phyloP scores from a whole-genome alignment of 306 rosid species.

The Trifolium fragiferum region DNA sequence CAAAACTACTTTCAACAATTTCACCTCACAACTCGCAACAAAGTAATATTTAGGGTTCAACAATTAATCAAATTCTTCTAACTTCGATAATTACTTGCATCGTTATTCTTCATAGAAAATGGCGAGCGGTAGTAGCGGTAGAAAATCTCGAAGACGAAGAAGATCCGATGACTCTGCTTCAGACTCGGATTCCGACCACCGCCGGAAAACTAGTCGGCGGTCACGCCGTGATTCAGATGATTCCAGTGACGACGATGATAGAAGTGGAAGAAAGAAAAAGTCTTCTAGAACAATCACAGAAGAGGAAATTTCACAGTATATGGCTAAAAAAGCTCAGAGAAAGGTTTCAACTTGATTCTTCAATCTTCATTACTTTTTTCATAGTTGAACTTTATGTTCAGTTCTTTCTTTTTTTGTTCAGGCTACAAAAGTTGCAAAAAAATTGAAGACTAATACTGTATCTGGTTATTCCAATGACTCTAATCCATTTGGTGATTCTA shows the following conservation, averaged over 20 bases:
- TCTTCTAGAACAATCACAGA: slow-evolving; percentile 67
- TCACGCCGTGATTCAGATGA: slow-evolving; percentile 56
- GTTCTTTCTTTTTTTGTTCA: slow-evolving; percentile 22
- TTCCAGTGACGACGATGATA: slow-evolving; percentile 45
- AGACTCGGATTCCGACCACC: slow-evolving; percentile 47
- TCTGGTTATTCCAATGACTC: slow-evolving; percentile 92
- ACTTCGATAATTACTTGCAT: not conserved
- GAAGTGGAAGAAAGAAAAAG: slow-evolving; percentile 52
- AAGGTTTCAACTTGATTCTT: slow-evolving; percentile 53
- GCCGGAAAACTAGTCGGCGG: slow-evolving; percentile 42
- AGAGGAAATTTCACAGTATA: slow-evolving; percentile 70
- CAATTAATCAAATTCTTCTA: not conserved
- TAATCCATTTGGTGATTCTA: slow-evolving; percentile 94
- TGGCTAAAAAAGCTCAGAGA: slow-evolving; percentile 80
- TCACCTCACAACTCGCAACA: no score
- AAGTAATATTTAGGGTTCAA: not conserved
- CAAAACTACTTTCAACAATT: no score
- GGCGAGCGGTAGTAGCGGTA: slow-evolving; percentile 29
- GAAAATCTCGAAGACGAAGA: slow-evolving; percentile 47
- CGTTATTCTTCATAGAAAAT: not conserved
- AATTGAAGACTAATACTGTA: slow-evolving; percentile 66
- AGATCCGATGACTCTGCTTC: slow-evolving; percentile 53
- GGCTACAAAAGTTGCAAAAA: slow-evolving; percentile 77
- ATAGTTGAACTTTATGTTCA: not conserved
- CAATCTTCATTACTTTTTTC: not conserved